These are phyloP conservation scores for Blastomyces silverae DNA, from an alignment of 2,329 filamentous ascomycete genomes.

Conservation along the genomic window DNA sequence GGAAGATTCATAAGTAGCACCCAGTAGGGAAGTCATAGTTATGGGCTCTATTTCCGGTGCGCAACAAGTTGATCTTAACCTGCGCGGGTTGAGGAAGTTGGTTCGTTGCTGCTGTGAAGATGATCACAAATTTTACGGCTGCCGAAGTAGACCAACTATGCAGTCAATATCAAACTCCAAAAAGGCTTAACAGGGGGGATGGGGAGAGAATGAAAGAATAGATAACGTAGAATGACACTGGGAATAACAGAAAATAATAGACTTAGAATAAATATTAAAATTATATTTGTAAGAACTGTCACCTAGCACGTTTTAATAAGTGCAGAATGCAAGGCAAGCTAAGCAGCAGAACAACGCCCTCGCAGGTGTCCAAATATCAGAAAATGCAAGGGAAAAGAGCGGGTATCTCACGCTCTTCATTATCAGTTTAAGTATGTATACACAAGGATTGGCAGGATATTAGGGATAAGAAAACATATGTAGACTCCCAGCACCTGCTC, in stretches of 20 bases:
- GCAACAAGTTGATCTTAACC: slow-evolving; percentile 7
- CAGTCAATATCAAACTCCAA: not conserved
- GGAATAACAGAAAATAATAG: not conserved
- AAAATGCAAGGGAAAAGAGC: not conserved
- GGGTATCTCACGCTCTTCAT: slow-evolving; percentile 38
- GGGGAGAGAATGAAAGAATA: not conserved
- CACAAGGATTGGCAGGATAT: slow-evolving; percentile 24
- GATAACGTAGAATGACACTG: not conserved
- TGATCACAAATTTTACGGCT: slow-evolving; percentile 9
- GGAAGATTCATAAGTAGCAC: slow-evolving; percentile 38
- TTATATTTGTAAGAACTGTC: not conserved
- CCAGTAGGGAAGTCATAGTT: slow-evolving; percentile 42
- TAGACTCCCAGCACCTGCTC: slow-evolving; percentile 12
- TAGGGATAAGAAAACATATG: slow-evolving; percentile 21
- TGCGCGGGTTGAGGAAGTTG: not conserved
- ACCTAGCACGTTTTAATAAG: not conserved
- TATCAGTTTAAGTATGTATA: slow-evolving; percentile 36
- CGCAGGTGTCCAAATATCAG: not conserved
- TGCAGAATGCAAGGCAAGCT: not conserved
- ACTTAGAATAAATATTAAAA: not conserved
- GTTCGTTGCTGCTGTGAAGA: not conserved
- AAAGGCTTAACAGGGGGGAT: not conserved
- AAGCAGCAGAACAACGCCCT: not conserved
- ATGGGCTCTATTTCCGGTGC: not conserved
- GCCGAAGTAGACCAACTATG: not conserved